phyloP scores from a whole-genome alignment of 192 early-diverging fungal genomes.

The Linnemannia exigua region DNA sequence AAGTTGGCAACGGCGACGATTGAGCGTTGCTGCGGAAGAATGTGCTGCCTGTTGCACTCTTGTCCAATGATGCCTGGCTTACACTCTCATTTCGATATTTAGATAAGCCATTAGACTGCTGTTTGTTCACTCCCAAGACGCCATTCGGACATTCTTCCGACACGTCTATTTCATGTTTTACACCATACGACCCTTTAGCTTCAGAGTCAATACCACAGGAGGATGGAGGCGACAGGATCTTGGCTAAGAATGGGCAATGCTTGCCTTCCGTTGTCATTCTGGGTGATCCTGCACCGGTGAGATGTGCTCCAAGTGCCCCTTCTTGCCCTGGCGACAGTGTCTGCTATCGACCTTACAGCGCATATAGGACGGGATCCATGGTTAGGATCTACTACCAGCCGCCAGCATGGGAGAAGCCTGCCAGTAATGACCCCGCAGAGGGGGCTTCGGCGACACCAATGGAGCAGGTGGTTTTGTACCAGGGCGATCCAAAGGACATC shows the following conservation, averaged over 20 bases:
- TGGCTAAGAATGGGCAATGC: slow-evolving; percentile 33
- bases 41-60: no score
- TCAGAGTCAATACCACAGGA: slow-evolving; percentile 2
- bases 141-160: slow-evolving; percentile 70
- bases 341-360: slow-evolving; percentile 71
- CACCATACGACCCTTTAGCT: slow-evolving; percentile 28
- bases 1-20: background rate
- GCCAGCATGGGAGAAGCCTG: slow-evolving; percentile 45
- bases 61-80: background rate
- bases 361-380: slow-evolving; percentile 60
- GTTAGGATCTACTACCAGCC: slow-evolving; percentile 68
- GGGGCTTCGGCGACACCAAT: background rate
- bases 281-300: slow-evolving; percentile 22
- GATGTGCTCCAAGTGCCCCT: slow-evolving; percentile 61
- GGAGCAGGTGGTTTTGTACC: slow-evolving; percentile 68
- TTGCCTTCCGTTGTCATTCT: slow-evolving; percentile 61
- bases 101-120: slow-evolving; percentile 64
- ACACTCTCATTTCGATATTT: background rate
- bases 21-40: no score
- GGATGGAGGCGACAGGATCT: slow-evolving; percentile 17
- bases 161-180: slow-evolving; percentile 65
- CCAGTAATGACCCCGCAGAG: background rate
- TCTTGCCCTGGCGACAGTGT: slow-evolving; percentile 6
- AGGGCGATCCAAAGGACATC: slow-evolving; percentile 78
- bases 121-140: slow-evolving; percentile 63